Evolutionary conservation across 129 eudicot genomes (phyloP), one percentile per base, ranked within the genome.

Genomic region (Tanacetum coccineum): DNA sequence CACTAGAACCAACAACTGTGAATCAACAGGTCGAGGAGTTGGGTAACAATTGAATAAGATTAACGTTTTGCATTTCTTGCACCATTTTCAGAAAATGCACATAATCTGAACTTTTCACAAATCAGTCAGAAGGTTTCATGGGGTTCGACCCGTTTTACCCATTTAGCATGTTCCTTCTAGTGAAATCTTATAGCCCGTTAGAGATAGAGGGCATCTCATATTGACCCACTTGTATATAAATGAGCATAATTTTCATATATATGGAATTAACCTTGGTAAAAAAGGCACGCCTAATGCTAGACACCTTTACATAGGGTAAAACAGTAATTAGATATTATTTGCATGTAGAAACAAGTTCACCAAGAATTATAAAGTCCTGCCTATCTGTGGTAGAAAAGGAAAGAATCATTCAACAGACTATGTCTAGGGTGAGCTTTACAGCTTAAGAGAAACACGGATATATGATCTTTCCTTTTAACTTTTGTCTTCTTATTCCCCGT

Each of bases 161-260:
- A 11, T 13, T 62, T 42, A 58, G 15, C 17, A 12, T 36, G 42
- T 36, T 36, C 42, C 42, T 36, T 6, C 9, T 36, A 6, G 42
- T 36, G 42, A 36, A 36, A 36, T 36, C 42, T 7, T 36, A 7
- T 7, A 36, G 21, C 53, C 68, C 53, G 3, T 63, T 44, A 62
- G 32, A 62, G 67, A 19, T 62, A 55, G 19, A 42, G 20, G 4
- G 18, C 36, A 61, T 15, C 66, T 47, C 66, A 15, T n/a, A 61
- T 18, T 32, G 19, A 17, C 39, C 28, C 21, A 4, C 6, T 40
- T 39, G 26, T 40, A 62, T 17, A 39, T 62, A 32, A 60, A 36
- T 9, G 25, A 3, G 66, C n/a, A 12, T n/a, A 17, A 61, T 14
- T 40, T 40, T 22, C 47, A 5, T 30, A 30, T 30, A 30, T 30